phyloP scores from a whole-genome alignment of 805 yeast species.

The Kodamaea hsintzibuensis region DNA sequence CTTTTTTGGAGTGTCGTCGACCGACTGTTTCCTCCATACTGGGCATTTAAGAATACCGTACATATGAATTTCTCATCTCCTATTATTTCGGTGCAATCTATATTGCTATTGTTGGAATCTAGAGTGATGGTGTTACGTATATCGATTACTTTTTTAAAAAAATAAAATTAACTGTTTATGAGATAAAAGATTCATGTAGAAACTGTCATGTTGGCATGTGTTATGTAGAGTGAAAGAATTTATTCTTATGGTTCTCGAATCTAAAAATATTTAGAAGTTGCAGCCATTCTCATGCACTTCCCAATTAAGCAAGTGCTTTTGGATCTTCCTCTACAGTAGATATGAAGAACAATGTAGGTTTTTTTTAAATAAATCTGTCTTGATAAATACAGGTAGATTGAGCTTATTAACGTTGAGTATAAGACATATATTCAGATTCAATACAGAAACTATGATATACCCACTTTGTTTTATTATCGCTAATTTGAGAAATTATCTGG shows the following conservation, averaged over 20 bases:
- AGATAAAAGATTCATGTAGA: neutral
- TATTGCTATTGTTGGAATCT: neutral
- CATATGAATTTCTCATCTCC: neutral
- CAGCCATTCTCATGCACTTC: neutral
- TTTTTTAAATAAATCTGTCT: too few relatives aligned
- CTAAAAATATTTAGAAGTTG: neutral
- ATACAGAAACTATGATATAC: too few relatives aligned
- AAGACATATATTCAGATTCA: too few relatives aligned
- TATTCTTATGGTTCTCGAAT: too few relatives aligned
- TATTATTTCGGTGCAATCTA: neutral
- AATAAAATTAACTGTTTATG: neutral
- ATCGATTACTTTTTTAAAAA: neutral
- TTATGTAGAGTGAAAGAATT: neutral
- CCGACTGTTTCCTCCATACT: constrained; percentile 3
- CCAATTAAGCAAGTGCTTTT: neutral
- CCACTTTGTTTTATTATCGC: too few relatives aligned
- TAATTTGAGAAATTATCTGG: too few relatives aligned
- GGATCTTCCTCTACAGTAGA: too few relatives aligned
- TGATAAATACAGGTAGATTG: too few relatives aligned
- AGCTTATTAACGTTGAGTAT: too few relatives aligned
- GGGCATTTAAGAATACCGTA: neutral
- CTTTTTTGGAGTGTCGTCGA: constrained; percentile 4
- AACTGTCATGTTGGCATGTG: too few relatives aligned
- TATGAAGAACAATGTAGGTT: too few relatives aligned
- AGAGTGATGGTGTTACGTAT: neutral